Percentiles rank a stretch among this genome's conserved stretches.
phyloP scores from a whole-genome alignment of 2,329 filamentous ascomycete genomes.

The Fusarium albidum region DNA sequence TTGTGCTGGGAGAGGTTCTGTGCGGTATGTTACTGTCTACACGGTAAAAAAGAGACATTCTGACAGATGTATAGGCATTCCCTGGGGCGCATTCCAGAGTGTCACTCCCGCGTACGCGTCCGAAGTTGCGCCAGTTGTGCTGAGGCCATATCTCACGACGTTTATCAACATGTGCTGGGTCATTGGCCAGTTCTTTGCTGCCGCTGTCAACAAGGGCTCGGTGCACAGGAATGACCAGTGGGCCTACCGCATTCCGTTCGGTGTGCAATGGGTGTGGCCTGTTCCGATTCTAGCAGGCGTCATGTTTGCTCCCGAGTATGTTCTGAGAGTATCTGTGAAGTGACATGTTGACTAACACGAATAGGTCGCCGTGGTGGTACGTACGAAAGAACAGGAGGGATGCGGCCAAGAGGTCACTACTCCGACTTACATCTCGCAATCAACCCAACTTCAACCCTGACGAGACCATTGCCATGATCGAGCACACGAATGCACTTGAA shows the following conservation, averaged over 20 bases:
- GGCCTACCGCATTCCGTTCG: constrained; percentile 61
- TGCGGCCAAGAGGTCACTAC: constrained; percentile 51
- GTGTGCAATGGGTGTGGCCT: constrained; percentile 62
- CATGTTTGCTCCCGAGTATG: constrained; percentile 57
- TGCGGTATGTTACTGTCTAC: constrained; percentile 38
- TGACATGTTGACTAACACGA: background rate
- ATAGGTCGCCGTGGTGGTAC: constrained; percentile 60
- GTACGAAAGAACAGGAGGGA: constrained; percentile 53
- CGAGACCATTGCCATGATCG: constrained; percentile 61
- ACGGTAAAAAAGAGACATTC: background rate
- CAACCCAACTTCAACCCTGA: constrained; percentile 53
- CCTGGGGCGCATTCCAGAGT: constrained; percentile 62
- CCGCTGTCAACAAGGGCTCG: constrained; percentile 56
- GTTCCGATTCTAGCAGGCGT: constrained; percentile 55
- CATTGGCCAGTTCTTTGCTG: constrained; percentile 61
- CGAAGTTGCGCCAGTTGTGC: constrained; percentile 57
- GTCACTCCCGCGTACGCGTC: constrained; percentile 62
- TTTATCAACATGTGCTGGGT: constrained; percentile 67
- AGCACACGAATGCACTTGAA: constrained; percentile 61
- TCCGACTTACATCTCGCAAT: constrained; percentile 51
- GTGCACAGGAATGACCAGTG: constrained; percentile 51
- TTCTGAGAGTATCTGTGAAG: background rate
- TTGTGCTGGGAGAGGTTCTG: constrained; percentile 59
- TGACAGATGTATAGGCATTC: constrained; percentile 51
- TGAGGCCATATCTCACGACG: constrained; percentile 61